A percentile compares a stretch with the other conserved stretches of the same genome.
Evolutionary conservation across 2,329 filamentous ascomycete species (phyloP).

Genomic region (Alternaria triticina): DNA sequence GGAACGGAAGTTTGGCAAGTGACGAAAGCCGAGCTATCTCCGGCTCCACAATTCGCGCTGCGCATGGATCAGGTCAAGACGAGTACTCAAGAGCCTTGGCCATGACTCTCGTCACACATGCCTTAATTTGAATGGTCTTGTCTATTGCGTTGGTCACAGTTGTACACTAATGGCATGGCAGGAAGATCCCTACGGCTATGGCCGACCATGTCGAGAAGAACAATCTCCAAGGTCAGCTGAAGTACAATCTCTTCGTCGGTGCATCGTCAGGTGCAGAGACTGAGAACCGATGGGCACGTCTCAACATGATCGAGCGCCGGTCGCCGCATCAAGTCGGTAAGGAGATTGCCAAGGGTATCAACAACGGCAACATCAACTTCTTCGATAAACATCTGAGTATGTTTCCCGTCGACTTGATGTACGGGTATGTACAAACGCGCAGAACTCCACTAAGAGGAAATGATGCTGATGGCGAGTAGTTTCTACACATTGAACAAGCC

Average conservation of each 20-base stretch:
- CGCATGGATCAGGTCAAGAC: conserved; percentile 14
- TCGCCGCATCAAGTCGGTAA: conserved; percentile 90
- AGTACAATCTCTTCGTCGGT: conserved; percentile 86
- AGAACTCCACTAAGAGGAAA: not conserved
- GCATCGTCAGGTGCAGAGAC: conserved; percentile 90
- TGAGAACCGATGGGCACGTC: conserved; percentile 86
- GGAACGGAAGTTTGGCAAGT: conserved; percentile 34
- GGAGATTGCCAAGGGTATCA: conserved; percentile 88
- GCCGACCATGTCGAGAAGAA: conserved; percentile 92
- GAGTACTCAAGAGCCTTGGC: not conserved
- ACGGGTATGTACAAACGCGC: conserved; percentile 55
- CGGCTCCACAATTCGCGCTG: conserved; percentile 20
- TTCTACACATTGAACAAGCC: conserved; percentile 84
- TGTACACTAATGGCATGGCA: conserved; percentile 43
- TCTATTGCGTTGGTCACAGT: not conserved
- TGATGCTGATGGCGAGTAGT: conserved; percentile 49
- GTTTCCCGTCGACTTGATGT: conserved; percentile 87
- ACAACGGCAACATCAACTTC: conserved; percentile 85
- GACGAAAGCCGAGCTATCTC: conserved; percentile 32
- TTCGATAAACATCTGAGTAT: conserved; percentile 94
- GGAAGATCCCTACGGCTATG: conserved; percentile 81
- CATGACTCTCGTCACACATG: conserved; percentile 7
- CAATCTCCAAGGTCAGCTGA: conserved; percentile 79
- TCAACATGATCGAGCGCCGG: conserved; percentile 89
- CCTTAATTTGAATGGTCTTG: not conserved